phyloP scores from a whole-genome alignment of 75 land plant species.

The Gnetum montanum region DNA sequence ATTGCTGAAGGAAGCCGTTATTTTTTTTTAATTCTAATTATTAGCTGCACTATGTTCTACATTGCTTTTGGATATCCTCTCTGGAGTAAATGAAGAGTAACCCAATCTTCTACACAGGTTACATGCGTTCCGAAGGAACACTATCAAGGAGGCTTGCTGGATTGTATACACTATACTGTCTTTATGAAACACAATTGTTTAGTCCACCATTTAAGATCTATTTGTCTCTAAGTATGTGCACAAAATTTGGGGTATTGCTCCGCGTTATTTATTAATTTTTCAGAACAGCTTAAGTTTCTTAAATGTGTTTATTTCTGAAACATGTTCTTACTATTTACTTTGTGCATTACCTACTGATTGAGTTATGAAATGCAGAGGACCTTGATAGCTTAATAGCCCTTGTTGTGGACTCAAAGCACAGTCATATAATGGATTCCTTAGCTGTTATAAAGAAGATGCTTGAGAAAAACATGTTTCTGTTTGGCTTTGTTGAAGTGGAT shows the following conservation, averaged over 20 bases:
- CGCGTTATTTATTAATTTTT: too few relatives aligned
- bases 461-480: constrained; percentile 33
- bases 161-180: constrained; percentile 77
- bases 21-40: too few relatives aligned
- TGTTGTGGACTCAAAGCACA: constrained; percentile 29
- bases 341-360: too few relatives aligned
- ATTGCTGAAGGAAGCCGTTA: not conserved
- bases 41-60: too few relatives aligned
- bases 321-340: too few relatives aligned
- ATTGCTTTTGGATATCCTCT: too few relatives aligned
- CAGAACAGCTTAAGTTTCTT: not conserved
- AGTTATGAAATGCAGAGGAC: constrained; percentile 34
- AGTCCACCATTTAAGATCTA: constrained; percentile 64
- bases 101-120: constrained; percentile 48
- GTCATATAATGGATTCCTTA: constrained; percentile 21
- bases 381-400: constrained; percentile 25
- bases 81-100: too few relatives aligned
- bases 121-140: constrained; percentile 27
- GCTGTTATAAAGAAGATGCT: constrained; percentile 39
- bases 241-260: too few relatives aligned
- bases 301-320: too few relatives aligned
- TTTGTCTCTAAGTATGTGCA: constrained; percentile 53
- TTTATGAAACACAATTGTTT: constrained; percentile 81
- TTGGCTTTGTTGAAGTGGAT: constrained; percentile 41
- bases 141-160: constrained; percentile 74